Base-by-base conservation (phyloP, 2,329 filamentous ascomycete species). In the Sporothrix schenckii region DNA sequence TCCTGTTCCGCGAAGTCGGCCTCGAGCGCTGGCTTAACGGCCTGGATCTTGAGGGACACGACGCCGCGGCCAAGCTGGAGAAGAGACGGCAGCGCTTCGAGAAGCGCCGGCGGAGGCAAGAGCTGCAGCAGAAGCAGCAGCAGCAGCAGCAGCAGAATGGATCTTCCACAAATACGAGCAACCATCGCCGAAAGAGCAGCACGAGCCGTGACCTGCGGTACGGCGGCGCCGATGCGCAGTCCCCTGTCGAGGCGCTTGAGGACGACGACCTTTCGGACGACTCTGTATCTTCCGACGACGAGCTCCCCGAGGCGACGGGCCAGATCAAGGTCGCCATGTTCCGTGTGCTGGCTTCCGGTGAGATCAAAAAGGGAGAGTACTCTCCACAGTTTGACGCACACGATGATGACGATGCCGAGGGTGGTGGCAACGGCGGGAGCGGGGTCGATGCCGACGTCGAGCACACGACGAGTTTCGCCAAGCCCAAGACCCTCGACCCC, bases 271-370 rank as follows among this genome's bases (percentile, higher is more conserved):
- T 65, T 30, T 70, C 72, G 41, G 92, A 93, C 56, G 91, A 91
- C 72, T 91, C 90, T 24, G 93, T 91, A 50, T 86, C 87, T 4
- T 91, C 88, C 19, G 87, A 93, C 72, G 92, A 97, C 79, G 92
- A 94, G 75, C 92, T 92, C 1, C 93, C 94, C 14, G 95, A 98
- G 83, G 93, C 95, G 13, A 92, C 95, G 5, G 95, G 95, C 11
- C 95, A 99, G 81, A 99, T 99, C 83, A 98, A 98, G 81, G 93
- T 99, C 21, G 93, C 94, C 73, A 89, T 99, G 82, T 98, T 97
- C 80, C 89, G 95, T 39, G 95, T 99, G 10, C 84, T 98, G 60
- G 95, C 95, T 1, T 97, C 93, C 7, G 95, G 95, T 16, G 95
- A 98, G 80, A 97, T 99, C 78, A 98, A 97, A 82, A 92, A 94